Conservation (phyloP, 441 rosid genomes). For the Jatropha multifida region DNA sequence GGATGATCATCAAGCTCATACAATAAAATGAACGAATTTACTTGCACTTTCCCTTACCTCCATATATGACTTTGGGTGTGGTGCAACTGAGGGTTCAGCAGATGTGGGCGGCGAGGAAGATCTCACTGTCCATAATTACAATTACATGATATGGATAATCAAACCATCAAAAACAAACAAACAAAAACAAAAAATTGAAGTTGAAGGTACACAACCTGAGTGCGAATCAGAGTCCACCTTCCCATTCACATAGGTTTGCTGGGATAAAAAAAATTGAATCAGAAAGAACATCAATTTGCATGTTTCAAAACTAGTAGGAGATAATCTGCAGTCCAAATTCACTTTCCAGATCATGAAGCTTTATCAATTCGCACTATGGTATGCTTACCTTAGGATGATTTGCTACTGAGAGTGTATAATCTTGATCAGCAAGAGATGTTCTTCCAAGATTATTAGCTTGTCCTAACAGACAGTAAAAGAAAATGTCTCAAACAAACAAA, state of each 20-base stretch:
- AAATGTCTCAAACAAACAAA: slow-evolving; percentile 1
- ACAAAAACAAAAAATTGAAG: slow-evolving; percentile 1
- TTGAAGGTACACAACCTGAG: slow-evolving; percentile 49
- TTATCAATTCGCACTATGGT: slow-evolving; percentile 15
- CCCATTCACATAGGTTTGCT: slow-evolving; percentile 65
- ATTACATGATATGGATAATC: slow-evolving; percentile 18
- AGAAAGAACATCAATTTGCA: slow-evolving; percentile 8
- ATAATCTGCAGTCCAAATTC: slow-evolving; percentile 16
- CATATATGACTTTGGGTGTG: slow-evolving; percentile 90
- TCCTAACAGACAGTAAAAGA: slow-evolving; percentile 42
- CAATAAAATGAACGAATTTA: neutral
- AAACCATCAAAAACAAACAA: slow-evolving; percentile 15
- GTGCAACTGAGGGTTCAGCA: slow-evolving; percentile 56
- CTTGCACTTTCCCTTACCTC: slow-evolving; percentile 47
- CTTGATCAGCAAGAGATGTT: slow-evolving; percentile 46
- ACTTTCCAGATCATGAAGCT: slow-evolving; percentile 9
- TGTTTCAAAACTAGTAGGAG: slow-evolving; percentile 7
- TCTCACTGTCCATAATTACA: slow-evolving; percentile 45
- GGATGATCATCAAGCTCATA: neutral
- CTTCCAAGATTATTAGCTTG: slow-evolving; percentile 38
- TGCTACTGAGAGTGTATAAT: slow-evolving; percentile 32
- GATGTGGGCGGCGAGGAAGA: slow-evolving; percentile 63
- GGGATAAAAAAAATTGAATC: slow-evolving; percentile 19
- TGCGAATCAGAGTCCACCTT: slow-evolving; percentile 45
- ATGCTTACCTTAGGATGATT: slow-evolving; percentile 55